Evolutionary conservation across 2,329 filamentous ascomycete species (phyloP), one percentile per base, ranked within the genome.

Genomic region (Trichocomaceae sp.): DNA sequence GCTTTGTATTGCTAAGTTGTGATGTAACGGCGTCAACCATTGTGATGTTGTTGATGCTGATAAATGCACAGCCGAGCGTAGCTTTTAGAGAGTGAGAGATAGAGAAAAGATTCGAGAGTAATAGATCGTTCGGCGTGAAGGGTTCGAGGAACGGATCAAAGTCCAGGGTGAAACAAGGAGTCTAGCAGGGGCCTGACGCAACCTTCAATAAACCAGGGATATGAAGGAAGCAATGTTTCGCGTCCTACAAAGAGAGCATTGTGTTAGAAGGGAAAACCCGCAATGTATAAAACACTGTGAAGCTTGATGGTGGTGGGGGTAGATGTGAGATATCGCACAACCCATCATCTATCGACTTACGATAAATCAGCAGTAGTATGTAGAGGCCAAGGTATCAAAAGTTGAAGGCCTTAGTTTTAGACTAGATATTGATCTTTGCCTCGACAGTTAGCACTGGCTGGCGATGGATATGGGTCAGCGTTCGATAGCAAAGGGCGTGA

Each of bases 11-110:
- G 58, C 66, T 67, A 53, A 77, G 64, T 65, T 76, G 75, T 62
- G 72, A 66, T 63, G 74, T 71, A 62, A 77, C 68, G 58, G 71
- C 62, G 59, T 74, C 72, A 50, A 72, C 64, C 73, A 75, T 75
- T 58, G 57, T 66, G 66, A 63, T 59, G 26, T 29, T 29, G 39
- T 26, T 44, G 46, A 44, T 23, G 22, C 23, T 19, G 39, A 20
- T 35, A 47, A 20, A 29, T 54, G 47, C 37, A 37, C 41, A 37
- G 13, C 33, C 26, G 39, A 35, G 39, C 12, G 23, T 17, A 39
- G 29, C 20, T 29, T 29, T 29, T 3, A 26, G 23, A 22, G 20
- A 20, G 9, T n/a, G n/a, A n/a, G n/a, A n/a, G n/a, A n/a, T n/a
- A n/a, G n/a, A n/a, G n/a, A n/a, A 35, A 35, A 8, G 15, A 35